phyloP scores from a whole-genome alignment of 2,329 filamentous ascomycete genomes.

The Apiospora sp. region DNA sequence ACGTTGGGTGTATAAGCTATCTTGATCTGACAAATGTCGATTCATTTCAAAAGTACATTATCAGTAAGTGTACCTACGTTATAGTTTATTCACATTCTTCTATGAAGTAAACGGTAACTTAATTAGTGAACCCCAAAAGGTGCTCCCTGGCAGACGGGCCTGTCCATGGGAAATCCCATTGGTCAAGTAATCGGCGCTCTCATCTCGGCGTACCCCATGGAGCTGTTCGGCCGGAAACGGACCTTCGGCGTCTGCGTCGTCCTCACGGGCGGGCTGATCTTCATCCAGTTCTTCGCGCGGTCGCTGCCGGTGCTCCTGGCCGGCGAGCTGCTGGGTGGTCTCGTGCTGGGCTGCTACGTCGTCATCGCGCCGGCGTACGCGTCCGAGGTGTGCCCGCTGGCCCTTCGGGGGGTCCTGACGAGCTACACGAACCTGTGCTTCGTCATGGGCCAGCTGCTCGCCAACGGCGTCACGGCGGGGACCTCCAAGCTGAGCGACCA shows the following conservation, averaged over 20 bases:
- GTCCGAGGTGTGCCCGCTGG: conserved; percentile 66
- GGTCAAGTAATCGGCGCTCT: conserved; percentile 65
- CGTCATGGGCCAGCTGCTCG: conserved; percentile 67
- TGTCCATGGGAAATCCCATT: conserved; percentile 62
- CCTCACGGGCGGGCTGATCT: conserved; percentile 61
- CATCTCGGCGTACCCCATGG: conserved; percentile 55
- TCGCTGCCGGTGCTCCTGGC: conserved; percentile 63
- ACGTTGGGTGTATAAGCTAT: not conserved
- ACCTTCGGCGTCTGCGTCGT: conserved; percentile 54
- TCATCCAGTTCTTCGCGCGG: conserved; percentile 69
- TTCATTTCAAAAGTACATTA: conserved; percentile 42
- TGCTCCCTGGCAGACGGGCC: conserved; percentile 55
- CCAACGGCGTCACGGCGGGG: conserved; percentile 54
- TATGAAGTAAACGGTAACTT: not conserved
- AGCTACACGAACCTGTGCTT: conserved; percentile 69
- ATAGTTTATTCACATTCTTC: not conserved
- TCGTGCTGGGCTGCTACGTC: conserved; percentile 68
- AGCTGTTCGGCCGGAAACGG: conserved; percentile 53
- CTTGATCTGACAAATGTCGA: not conserved
- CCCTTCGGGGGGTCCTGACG: conserved; percentile 64
- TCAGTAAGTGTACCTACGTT: conserved; percentile 35
- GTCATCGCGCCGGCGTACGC: conserved; percentile 67
- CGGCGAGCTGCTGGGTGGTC: conserved; percentile 67
- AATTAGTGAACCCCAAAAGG: conserved; percentile 37
- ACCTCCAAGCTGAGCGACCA: conserved; percentile 49